A percentile compares a stretch with the other conserved stretches of the same genome.
phyloP scores from a whole-genome alignment of 2,329 filamentous ascomycete species.

The Cladophialophora yegresii region DNA sequence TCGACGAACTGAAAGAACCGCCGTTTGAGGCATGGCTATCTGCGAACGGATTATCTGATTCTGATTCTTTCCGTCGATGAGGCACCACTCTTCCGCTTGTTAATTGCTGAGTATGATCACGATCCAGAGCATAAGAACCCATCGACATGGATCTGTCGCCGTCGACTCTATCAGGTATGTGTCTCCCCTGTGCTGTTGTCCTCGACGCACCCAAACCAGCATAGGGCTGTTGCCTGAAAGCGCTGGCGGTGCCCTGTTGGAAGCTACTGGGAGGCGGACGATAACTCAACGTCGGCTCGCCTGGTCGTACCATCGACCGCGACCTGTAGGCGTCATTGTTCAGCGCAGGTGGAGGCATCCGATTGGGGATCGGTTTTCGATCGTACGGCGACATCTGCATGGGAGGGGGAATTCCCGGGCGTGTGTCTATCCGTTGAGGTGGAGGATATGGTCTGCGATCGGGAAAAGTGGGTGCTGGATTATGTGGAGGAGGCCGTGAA shows the following conservation, averaged over 20 bases:
- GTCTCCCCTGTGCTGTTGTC: conserved; percentile 86
- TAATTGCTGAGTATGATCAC: conserved; percentile 73
- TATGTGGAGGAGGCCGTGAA: conserved; percentile 46
- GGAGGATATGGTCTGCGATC: conserved; percentile 71
- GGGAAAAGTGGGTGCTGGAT: conserved; percentile 62
- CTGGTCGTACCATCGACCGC: conserved; percentile 83
- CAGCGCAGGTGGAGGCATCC: conserved; percentile 67
- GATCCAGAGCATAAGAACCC: conserved; percentile 74
- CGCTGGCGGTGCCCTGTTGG: conserved; percentile 69
- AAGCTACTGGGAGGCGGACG: conserved; percentile 63
- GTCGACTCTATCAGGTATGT: conserved; percentile 87
- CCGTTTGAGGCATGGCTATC: conserved; percentile 31
- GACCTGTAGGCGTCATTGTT: conserved; percentile 86
- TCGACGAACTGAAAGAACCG: conserved; percentile 33
- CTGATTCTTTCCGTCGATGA: conserved; percentile 65
- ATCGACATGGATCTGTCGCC: conserved; percentile 97
- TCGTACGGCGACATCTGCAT: conserved; percentile 52
- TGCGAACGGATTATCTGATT: conserved; percentile 41
- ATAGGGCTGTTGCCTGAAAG: conserved; percentile 77
- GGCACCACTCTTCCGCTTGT: conserved; percentile 93
- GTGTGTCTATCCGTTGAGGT: conserved; percentile 69
- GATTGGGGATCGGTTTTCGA: conserved; percentile 60
- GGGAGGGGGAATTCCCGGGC: conserved; percentile 48
- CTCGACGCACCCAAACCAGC: conserved; percentile 59
- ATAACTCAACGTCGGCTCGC: conserved; percentile 66